Evolutionary conservation across 1,139 yeast species (phyloP).

Genomic region (Scheffersomyces lignicola): DNA sequence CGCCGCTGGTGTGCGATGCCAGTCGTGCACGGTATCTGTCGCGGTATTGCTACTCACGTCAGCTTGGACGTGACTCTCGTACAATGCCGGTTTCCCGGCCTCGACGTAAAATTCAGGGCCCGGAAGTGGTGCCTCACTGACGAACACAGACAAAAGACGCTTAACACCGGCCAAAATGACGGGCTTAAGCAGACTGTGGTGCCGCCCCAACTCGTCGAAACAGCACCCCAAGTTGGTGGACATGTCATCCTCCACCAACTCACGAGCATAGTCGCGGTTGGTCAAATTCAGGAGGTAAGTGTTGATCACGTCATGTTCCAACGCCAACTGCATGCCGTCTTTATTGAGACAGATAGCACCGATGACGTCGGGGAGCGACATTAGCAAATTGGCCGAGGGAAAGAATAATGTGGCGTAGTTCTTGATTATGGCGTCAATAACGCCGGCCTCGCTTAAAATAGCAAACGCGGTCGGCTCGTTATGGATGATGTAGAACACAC

Average conservation of each 20-base stretch:
- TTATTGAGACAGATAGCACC: constrained; percentile 83
- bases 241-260: constrained; percentile 41
- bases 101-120: constrained; percentile 44
- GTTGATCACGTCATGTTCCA: constrained; percentile 45
- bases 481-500: constrained; percentile 73
- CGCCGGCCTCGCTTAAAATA: constrained; percentile 75
- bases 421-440: constrained; percentile 64
- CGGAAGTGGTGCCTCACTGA: constrained; percentile 30
- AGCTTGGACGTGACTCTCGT: too few species aligned
- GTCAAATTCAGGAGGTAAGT: constrained; percentile 55
- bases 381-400: constrained; percentile 59
- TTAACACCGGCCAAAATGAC: constrained; percentile 53
- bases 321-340: constrained; percentile 65
- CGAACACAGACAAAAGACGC: constrained; percentile 43
- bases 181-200: constrained; percentile 72
- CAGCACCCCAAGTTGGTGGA: constrained; percentile 62
- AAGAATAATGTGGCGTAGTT: constrained; percentile 52
- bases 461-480: constrained; percentile 90
- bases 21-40: constrained; percentile 41
- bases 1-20: constrained; percentile 37
- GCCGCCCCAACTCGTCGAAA: constrained; percentile 82
- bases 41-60: constrained; percentile 44
- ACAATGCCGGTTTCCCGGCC: too few species aligned
- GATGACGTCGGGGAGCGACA: constrained; percentile 70
- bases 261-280: constrained; percentile 49